Base-by-base conservation (phyloP, 2,329 filamentous ascomycete species). In the Sarocladium kiliense region DNA sequence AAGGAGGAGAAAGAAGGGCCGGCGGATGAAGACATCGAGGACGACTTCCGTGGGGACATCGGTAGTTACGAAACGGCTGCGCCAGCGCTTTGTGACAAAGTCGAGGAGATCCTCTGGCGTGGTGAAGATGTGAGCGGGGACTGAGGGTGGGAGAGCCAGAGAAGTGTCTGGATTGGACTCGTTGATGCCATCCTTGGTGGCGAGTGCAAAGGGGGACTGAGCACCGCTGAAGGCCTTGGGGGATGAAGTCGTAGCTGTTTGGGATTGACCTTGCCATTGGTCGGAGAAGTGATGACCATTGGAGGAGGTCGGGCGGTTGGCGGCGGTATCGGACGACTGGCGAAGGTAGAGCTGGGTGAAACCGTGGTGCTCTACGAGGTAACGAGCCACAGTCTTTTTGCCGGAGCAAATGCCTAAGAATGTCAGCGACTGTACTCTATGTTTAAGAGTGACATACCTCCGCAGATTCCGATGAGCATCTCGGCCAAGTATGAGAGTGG, bases 1-100 rank as follows among this genome's bases (percentile, higher is more conserved):
- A 65, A 99, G 77, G 32, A 97, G 82, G 51, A 99, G 80, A 77
- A 97, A 97, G 75, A 96, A 97, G 1, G 94, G 94, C 7, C 94
- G 83, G 19, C 86, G 80, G 57, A 86, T 75, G 53, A 97, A 84
- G 23, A 85, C 79, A 63, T 97, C 89, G 3, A 96, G 80, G 7
- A 87, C 81, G 2, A 71, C 69, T 62, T 91, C 87, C 61, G 86
- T 84, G 74, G 85, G 83, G 59, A 97, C 85, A 66, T 94, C 87
- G 2, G 88, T 94, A 2, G 87, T 94, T 16, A 97, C 90, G 81
- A 89, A 99, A 55, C 86, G 84, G 56, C 86, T 81, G 60, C 81
- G 84, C 94, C 94, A 99, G 68, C 84, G 77, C 67, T 84, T 83
- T 3, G 93, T 97, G 56, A 95, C 90, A 65, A 89, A 93, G 51